These are phyloP conservation scores for Backusella sp. DNA, from an alignment of 192 early-diverging fungal genomes.

Conservation along the genomic window DNA sequence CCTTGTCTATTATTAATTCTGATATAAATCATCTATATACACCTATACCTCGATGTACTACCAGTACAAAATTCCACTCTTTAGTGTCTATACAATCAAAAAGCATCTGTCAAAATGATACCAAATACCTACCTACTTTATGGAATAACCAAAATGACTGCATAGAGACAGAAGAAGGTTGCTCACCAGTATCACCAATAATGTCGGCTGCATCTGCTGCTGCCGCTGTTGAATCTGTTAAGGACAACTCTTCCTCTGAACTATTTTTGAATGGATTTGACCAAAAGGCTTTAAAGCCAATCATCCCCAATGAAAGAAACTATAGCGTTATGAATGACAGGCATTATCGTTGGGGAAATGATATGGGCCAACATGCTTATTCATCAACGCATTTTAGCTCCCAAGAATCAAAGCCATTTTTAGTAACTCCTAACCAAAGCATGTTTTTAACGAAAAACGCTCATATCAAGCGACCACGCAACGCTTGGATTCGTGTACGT, in stretches of 20 bases:
- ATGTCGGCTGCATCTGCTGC: neutral
- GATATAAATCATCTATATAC: neutral
- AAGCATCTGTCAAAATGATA: neutral
- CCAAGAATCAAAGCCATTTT: neutral
- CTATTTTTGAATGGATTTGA: neutral
- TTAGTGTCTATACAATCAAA: neutral
- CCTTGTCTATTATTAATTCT: neutral
- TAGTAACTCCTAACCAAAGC: neutral
- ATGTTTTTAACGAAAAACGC: conserved; percentile 31
- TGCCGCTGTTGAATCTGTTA: neutral
- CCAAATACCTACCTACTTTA: neutral
- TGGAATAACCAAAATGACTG: neutral
- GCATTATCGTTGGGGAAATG: neutral
- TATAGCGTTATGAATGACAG: neutral
- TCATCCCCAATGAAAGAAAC: neutral
- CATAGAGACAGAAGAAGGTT: neutral
- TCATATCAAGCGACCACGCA: conserved; percentile 30
- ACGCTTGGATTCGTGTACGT: conserved; percentile 35
- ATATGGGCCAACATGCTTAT: neutral
- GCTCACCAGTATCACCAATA: neutral
- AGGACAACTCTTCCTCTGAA: neutral
- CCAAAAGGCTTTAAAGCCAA: neutral
- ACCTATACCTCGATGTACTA: neutral
- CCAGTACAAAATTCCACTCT: neutral
- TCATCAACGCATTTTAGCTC: neutral